A percentile compares a stretch with the other conserved stretches of the same genome.
Evolutionary conservation across 345 rosid genomes (phyloP).

Genomic region (Rhodomyrtus tomentosa): DNA sequence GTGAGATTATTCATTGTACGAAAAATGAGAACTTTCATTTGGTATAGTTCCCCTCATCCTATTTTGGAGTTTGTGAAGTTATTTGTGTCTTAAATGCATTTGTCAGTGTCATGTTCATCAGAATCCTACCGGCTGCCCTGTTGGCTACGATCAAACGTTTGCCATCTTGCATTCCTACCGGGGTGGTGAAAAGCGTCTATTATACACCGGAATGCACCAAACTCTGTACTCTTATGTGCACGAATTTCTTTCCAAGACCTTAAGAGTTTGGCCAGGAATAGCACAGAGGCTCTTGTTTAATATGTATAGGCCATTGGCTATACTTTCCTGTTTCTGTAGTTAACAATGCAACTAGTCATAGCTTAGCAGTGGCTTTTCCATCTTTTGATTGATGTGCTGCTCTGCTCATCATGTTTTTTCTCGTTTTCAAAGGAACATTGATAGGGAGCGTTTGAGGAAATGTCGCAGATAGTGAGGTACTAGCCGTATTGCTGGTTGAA

Average conservation of each 20-base stretch:
- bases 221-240: background rate
- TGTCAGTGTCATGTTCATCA: background rate
- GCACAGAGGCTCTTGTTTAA: too few relatives aligned
- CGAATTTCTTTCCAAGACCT: too few relatives aligned
- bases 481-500: too few relatives aligned
- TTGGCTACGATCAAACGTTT: background rate
- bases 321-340: too few relatives aligned
- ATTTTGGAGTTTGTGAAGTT: background rate
- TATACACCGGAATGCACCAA: background rate
- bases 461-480: too few relatives aligned
- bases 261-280: too few relatives aligned
- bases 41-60: background rate
- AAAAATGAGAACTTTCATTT: background rate
- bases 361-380: too few relatives aligned
- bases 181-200: background rate
- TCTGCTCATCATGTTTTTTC: too few relatives aligned
- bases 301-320: too few relatives aligned
- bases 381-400: background rate
- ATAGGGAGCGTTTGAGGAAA: too few relatives aligned
- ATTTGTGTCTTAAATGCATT: background rate
- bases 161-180: background rate
- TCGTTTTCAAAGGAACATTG: too few relatives aligned
- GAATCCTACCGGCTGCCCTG: background rate
- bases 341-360: too few relatives aligned
- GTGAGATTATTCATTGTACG: background rate